phyloP scores from a whole-genome alignment of 2,329 filamentous ascomycete species.

The Magnaporthiopsis incrustans region DNA sequence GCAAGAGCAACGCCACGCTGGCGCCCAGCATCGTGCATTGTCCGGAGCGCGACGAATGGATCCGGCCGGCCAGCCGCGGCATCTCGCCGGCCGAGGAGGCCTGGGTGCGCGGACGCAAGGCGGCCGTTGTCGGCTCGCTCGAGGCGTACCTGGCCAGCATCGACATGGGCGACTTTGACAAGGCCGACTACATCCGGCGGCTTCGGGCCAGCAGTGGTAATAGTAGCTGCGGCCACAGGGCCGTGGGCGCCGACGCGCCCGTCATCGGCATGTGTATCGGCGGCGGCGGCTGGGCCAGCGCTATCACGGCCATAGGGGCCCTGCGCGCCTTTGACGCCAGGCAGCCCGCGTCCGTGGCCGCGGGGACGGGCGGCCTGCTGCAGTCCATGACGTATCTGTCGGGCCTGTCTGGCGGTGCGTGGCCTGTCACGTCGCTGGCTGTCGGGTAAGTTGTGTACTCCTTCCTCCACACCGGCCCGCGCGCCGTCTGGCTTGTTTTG shows the following conservation, averaged over 20 bases:
- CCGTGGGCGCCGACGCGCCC: background rate
- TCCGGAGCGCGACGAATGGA: background rate
- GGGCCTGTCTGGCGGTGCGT: background rate
- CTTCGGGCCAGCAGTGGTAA: background rate
- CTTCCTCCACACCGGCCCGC: no score
- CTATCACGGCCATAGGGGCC: background rate
- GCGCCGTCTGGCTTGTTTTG: no score
- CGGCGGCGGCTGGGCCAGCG: background rate
- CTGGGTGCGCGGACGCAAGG: background rate
- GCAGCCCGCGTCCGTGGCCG: background rate
- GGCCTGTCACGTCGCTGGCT: background rate
- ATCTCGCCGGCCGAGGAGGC: background rate
- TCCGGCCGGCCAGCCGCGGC: background rate
- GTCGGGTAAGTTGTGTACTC: background rate
- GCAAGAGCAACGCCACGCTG: background rate
- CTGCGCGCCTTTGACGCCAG: background rate
- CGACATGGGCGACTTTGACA: slow-evolving; percentile 1
- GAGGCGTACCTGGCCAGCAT: background rate
- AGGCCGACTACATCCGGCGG: background rate
- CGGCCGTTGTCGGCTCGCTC: background rate
- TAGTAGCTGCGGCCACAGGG: background rate
- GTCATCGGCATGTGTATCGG: background rate
- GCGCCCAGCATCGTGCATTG: background rate
- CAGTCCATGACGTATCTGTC: background rate
- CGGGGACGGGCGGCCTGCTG: background rate